These are phyloP conservation scores for Dipodascus geniculatus DNA, from an alignment of 805 yeast species.

Conservation along the genomic window DNA sequence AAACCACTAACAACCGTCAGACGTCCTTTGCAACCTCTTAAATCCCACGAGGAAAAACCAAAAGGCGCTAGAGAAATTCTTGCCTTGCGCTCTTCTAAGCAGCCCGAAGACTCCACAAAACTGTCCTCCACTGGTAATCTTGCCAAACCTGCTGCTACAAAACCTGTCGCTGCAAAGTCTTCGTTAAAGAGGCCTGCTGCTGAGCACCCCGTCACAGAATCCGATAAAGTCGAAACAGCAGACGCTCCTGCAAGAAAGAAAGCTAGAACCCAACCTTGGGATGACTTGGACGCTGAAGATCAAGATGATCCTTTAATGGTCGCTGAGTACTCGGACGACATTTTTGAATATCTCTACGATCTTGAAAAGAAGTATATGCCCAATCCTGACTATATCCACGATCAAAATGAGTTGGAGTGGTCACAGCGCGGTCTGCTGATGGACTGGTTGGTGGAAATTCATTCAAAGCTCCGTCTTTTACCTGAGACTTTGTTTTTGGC, in stretches of 20 bases:
- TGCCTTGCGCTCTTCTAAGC: neutral
- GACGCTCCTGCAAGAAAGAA: conserved; percentile 2
- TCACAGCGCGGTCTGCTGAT: conserved; percentile 75
- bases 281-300: conserved; percentile 28
- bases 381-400: conserved; percentile 38
- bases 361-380: conserved; percentile 67
- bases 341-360: conserved; percentile 66
- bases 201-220: neutral
- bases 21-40: neutral
- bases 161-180: neutral
- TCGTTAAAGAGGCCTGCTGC: conserved; percentile 2
- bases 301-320: conserved; percentile 57
- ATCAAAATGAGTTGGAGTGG: conserved; percentile 61
- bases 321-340: conserved; percentile 81
- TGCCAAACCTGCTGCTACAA: neutral
- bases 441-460: conserved; percentile 93
- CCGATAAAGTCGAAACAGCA: neutral
- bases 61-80: neutral
- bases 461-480: conserved; percentile 63
- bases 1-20: neutral
- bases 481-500: conserved; percentile 82
- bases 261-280: conserved; percentile 12
- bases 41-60: neutral
- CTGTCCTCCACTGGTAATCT: neutral
- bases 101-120: neutral